phyloP scores from a whole-genome alignment of 805 yeast species.

The Phaffomyces opuntiae region DNA sequence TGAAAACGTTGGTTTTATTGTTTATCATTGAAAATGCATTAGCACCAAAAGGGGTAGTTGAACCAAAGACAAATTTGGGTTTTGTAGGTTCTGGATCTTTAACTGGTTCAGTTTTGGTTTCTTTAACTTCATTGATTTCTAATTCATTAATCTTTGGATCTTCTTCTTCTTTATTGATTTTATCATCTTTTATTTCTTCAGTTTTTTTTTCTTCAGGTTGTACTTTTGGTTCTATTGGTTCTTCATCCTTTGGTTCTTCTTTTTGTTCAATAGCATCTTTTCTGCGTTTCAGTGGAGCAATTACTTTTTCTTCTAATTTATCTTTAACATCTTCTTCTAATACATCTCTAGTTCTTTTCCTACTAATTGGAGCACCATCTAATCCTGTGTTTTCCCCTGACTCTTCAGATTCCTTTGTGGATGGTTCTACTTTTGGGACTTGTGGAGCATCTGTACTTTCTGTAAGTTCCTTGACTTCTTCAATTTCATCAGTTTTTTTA shows the following conservation, averaged over 20 bases:
- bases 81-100: constrained; percentile 8
- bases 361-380: constrained; percentile 7
- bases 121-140: neutral
- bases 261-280: constrained; percentile 6
- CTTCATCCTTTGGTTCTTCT: neutral
- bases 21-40: constrained; percentile 30
- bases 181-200: neutral
- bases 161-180: constrained; percentile 6
- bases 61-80: constrained; percentile 51
- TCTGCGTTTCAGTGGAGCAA: constrained; percentile 6
- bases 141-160: neutral
- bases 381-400: neutral
- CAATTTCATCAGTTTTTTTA: too few relatives aligned
- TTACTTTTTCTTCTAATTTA: constrained; percentile 5
- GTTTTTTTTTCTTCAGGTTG: neutral
- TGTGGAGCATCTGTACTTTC: neutral
- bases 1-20: constrained; percentile 30
- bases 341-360: constrained; percentile 25
- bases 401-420: neutral
- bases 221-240: too few relatives aligned
- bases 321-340: constrained; percentile 19
- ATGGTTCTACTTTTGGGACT: neutral
- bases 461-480: too few relatives aligned
- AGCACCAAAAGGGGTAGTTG: constrained; percentile 42
- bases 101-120: neutral